Evolutionary conservation across 2,329 filamentous ascomycete genomes (phyloP), one percentile per base, ranked within the genome.

Genomic region (Rugonectria rugulosa): DNA sequence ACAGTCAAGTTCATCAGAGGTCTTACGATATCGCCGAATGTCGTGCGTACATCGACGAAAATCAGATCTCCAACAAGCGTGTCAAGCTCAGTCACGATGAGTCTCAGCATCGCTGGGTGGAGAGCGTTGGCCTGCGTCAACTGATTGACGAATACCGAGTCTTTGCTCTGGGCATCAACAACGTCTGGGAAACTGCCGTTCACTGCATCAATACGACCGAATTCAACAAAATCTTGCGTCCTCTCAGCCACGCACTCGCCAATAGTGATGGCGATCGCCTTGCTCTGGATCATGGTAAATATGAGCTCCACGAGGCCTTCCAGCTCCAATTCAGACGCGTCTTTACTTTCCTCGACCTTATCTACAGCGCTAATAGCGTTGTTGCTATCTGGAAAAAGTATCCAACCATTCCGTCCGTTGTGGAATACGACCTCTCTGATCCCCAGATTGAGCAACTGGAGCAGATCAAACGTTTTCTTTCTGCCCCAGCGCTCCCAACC

Each of bases 301-400:
- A 55, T 34, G 68, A 71, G 37, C 55, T 68, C 8, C 54, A 56
- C 21, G 52, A 64, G 15, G 43, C 65, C 17, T 69, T 69, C 29
- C 40, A 56, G 38, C 54, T 60, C 24, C 51, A 64, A 47, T 59
- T 65, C 38, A 36, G 53, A 36, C 51, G 62, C n/a, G 55, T 60
- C 20, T 61, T 67, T 10, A 37, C 51, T 11, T 53, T 57, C 10
- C 43, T 72, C 21, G 59, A 67, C 48, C 61, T 44, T 6, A 45
- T 72, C 12, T 72, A 72, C 49, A 61, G 69, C 47, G 65, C 70
- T 23, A 59, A 63, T 14, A 54, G 57, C 37, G 65, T 72, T 23
- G 59, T 70, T 57, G 68, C 64, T 34, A 59, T 64, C 40, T 63
- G 66, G 41, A 57, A 70, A 17, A 60, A 46, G 17, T 46, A 70